These are phyloP conservation scores for Trichocladium uniseriatum DNA, from an alignment of 495 filamentous ascomycete genomes.

Conservation along the genomic window DNA sequence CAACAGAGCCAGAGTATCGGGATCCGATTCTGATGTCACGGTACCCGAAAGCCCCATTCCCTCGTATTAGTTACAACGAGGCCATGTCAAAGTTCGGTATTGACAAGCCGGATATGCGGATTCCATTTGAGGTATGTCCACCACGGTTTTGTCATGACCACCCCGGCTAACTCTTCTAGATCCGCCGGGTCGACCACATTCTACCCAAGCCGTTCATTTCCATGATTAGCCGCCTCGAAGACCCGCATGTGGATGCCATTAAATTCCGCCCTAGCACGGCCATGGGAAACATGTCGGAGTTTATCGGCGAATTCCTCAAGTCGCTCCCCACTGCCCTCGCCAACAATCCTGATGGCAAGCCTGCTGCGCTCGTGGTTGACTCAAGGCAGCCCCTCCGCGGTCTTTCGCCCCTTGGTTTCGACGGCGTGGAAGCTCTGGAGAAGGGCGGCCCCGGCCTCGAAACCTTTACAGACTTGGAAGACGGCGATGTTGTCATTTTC, in stretches of 20 bases:
- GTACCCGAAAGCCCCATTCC: constrained; percentile 11
- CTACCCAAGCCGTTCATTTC: constrained; percentile 56
- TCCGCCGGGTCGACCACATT: constrained; percentile 51
- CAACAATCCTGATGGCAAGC: constrained; percentile 57
- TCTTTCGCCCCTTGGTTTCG: constrained; percentile 64
- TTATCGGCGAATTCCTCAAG: constrained; percentile 61
- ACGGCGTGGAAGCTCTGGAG: constrained; percentile 48
- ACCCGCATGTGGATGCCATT: constrained; percentile 64
- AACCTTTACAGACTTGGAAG: constrained; percentile 19
- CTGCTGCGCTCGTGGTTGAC: constrained; percentile 68
- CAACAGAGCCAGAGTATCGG: neutral
- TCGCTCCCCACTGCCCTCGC: constrained; percentile 51
- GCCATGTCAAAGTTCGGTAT: constrained; percentile 76
- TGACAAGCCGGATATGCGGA: constrained; percentile 85
- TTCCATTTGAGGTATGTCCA: constrained; percentile 36
- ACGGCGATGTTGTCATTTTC: constrained; percentile 69
- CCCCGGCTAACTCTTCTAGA: constrained; percentile 38
- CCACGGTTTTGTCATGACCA: neutral
- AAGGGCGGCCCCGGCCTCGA: constrained; percentile 9
- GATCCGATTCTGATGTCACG: constrained; percentile 6
- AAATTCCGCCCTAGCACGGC: constrained; percentile 41
- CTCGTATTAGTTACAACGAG: constrained; percentile 55
- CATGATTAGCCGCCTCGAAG: constrained; percentile 56
- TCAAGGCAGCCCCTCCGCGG: constrained; percentile 60
- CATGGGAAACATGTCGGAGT: constrained; percentile 25